Evolutionary conservation across 768 basidiomycete genomes (phyloP).

Genomic region (Rhizopogon rudus): DNA sequence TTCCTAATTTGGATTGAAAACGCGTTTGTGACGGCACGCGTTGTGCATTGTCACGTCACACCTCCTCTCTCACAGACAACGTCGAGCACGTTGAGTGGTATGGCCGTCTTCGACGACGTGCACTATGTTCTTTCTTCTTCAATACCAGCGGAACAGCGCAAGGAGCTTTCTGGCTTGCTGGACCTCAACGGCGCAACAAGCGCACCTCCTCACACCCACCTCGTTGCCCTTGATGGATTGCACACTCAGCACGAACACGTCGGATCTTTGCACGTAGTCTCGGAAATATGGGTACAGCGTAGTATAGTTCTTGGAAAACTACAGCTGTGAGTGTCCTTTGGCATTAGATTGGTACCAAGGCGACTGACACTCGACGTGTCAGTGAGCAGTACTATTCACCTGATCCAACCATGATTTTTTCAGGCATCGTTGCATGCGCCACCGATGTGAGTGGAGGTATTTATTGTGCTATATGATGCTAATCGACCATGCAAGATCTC

Average conservation of each 20-base stretch:
- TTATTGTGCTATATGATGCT: neutral
- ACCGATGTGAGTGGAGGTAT: slow-evolving; percentile 44
- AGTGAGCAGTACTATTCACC: slow-evolving; percentile 67
- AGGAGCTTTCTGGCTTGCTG: slow-evolving; percentile 44
- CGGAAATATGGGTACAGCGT: slow-evolving; percentile 70
- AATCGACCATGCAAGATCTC: slow-evolving; percentile 40
- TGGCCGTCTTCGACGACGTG: slow-evolving; percentile 38
- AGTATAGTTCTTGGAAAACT: slow-evolving; percentile 51
- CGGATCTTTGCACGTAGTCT: slow-evolving; percentile 17
- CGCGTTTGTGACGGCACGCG: slow-evolving; percentile 1
- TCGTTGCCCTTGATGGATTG: slow-evolving; percentile 47
- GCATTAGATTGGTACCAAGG: neutral
- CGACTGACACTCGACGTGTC: neutral
- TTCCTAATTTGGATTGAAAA: too few species aligned
- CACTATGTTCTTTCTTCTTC: slow-evolving; percentile 48
- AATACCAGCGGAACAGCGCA: slow-evolving; percentile 33
- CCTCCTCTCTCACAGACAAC: neutral
- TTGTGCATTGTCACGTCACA: slow-evolving; percentile 1
- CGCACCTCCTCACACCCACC: slow-evolving; percentile 48
- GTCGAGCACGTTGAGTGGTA: slow-evolving; percentile 1
- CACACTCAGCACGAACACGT: slow-evolving; percentile 31
- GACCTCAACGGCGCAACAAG: slow-evolving; percentile 47
- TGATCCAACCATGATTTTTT: slow-evolving; percentile 76
- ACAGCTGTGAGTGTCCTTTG: slow-evolving; percentile 43
- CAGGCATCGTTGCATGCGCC: slow-evolving; percentile 72